Evolutionary conservation across 108 stramenopile genomes (phyloP).

Genomic region (Cylindrotheca fusiformis): DNA sequence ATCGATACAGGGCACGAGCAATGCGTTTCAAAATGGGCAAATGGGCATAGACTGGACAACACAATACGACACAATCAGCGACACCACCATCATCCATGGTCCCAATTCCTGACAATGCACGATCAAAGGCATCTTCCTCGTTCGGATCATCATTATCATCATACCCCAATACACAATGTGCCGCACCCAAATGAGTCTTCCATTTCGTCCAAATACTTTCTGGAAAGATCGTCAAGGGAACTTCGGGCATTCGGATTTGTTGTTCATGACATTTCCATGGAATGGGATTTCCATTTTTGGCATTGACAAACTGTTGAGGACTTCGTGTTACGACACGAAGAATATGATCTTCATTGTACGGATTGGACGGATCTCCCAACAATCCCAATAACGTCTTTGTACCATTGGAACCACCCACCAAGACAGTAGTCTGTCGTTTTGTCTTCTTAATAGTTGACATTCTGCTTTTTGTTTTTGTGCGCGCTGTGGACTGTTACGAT

Average conservation of each 20-base stretch:
- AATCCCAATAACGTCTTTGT: background rate
- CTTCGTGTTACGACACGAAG: background rate
- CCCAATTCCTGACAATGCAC: background rate
- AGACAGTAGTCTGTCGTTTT: background rate
- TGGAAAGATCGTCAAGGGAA: background rate
- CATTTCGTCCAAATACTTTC: background rate
- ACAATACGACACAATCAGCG: background rate
- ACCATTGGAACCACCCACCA: background rate
- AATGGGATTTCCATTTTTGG: background rate
- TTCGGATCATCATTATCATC: background rate
- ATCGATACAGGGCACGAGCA: background rate
- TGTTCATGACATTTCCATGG: background rate
- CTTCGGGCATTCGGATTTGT: background rate
- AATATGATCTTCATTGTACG: background rate
- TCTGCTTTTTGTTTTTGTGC: no score
- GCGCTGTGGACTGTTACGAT: no score
- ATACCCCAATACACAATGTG: background rate
- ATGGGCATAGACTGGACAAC: background rate
- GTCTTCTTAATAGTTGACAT: no score
- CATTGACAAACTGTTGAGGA: background rate
- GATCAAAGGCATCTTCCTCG: background rate
- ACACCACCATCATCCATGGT: background rate
- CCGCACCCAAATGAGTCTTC: background rate
- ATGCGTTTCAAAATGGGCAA: background rate
- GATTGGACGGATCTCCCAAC: background rate